phyloP scores from a whole-genome alignment of 2,329 filamentous ascomycete genomes.

The Ophiostoma sp. region DNA sequence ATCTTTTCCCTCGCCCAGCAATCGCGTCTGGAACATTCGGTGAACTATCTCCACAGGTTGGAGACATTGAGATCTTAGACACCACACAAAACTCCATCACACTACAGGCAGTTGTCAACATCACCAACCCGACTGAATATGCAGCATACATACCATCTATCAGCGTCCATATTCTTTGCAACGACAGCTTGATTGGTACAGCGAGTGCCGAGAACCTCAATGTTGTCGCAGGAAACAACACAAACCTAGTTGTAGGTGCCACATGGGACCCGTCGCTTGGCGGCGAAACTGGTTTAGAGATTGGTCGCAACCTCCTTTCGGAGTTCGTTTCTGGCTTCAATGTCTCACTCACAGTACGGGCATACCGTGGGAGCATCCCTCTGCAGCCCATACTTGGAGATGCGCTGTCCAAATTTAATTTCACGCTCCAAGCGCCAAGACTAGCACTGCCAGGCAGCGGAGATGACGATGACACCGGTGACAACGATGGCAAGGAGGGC shows the following conservation, averaged over 20 bases:
- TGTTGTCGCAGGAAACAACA: constrained; percentile 70
- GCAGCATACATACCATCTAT: constrained; percentile 78
- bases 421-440: constrained; percentile 71
- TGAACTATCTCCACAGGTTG: constrained; percentile 61
- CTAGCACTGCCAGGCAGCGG: constrained; percentile 43
- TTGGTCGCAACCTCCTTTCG: constrained; percentile 74
- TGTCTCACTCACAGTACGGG: constrained; percentile 72
- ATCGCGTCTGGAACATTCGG: constrained; percentile 55
- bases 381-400: constrained; percentile 69
- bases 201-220: constrained; percentile 65
- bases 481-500: constrained; percentile 39
- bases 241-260: constrained; percentile 65
- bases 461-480: constrained; percentile 42
- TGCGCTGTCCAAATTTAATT: constrained; percentile 68
- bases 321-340: constrained; percentile 88
- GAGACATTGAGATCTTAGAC: constrained; percentile 69
- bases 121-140: constrained; percentile 90
- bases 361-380: constrained; percentile 73
- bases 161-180: constrained; percentile 73
- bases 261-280: constrained; percentile 72
- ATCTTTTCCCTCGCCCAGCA: constrained; percentile 45
- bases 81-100: constrained; percentile 71
- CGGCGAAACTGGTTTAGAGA: constrained; percentile 59
- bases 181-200: constrained; percentile 73
- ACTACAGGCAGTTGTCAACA: constrained; percentile 71